Conservation (phyloP, 768 basidiomycete genomes). For the Termitomyces sp. region DNA sequence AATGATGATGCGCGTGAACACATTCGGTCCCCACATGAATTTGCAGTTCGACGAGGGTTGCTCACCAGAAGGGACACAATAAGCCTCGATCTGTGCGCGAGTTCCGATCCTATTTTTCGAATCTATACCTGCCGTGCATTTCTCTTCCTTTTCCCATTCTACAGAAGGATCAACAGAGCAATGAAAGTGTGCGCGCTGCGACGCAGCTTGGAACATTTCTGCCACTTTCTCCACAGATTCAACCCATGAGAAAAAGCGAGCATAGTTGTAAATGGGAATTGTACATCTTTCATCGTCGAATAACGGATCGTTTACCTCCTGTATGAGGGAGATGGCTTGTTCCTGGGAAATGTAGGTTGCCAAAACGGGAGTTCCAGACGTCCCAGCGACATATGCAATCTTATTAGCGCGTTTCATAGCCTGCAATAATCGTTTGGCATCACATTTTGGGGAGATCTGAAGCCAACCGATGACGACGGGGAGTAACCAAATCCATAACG, state of each 20-base stretch:
- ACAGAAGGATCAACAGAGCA: constrained; percentile 13
- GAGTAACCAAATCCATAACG: constrained; percentile 40
- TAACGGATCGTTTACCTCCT: constrained; percentile 7
- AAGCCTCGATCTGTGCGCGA: constrained; percentile 14
- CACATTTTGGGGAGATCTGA: constrained; percentile 36
- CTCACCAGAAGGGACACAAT: constrained; percentile 3
- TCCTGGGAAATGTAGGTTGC: constrained; percentile 8
- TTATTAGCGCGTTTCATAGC: constrained; percentile 27
- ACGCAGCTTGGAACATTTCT: constrained; percentile 19
- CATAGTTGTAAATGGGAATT: constrained; percentile 26
- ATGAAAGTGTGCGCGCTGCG: constrained; percentile 13
- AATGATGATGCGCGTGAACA: constrained; percentile 18
- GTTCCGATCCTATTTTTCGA: constrained; percentile 16
- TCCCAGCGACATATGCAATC: constrained; percentile 23
- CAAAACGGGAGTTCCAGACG: neutral
- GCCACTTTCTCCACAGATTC: constrained; percentile 20
- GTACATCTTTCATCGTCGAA: constrained; percentile 19
- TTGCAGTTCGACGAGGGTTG: neutral
- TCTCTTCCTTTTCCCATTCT: constrained; percentile 15
- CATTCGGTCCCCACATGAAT: constrained; percentile 11
- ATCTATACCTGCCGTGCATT: neutral
- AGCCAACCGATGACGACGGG: constrained; percentile 41
- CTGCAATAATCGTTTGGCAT: constrained; percentile 22
- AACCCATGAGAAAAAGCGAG: constrained; percentile 24
- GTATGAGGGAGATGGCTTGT: constrained; percentile 17